Conservation (phyloP, 78 protist genomes). For the Cavenderia fasciculata region DNA sequence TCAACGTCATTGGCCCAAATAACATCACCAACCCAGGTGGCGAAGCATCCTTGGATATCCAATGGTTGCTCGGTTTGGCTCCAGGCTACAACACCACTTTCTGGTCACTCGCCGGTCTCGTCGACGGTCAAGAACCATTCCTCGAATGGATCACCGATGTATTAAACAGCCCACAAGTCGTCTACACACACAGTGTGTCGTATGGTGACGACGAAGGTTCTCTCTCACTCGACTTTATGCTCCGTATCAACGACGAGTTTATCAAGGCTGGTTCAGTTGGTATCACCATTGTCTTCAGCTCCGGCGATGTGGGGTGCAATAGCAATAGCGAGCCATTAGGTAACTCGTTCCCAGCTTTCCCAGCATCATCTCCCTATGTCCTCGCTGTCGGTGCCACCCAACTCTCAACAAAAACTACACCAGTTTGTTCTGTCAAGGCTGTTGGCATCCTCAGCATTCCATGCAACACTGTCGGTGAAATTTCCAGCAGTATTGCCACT, state of each 20-base stretch:
- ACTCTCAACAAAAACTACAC: neutral
- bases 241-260: conserved; percentile 31
- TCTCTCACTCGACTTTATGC: neutral
- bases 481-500: neutral
- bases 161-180: neutral
- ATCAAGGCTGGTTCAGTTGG: conserved; percentile 43
- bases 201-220: conserved; percentile 69
- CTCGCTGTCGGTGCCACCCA: conserved; percentile 32
- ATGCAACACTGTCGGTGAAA: conserved; percentile 33
- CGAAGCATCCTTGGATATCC: conserved; percentile 71
- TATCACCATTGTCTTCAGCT: conserved; percentile 44
- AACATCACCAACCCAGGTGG: conserved; percentile 52
- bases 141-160: conserved; percentile 4
- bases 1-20: conserved; percentile 54
- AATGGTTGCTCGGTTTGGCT: conserved; percentile 73
- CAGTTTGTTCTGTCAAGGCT: conserved; percentile 2
- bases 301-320: conserved; percentile 49
- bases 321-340: neutral
- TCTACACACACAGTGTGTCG: conserved; percentile 30
- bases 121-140: conserved; percentile 63
- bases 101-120: conserved; percentile 22
- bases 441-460: neutral
- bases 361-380: conserved; percentile 32
- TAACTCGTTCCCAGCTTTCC: conserved; percentile 9
- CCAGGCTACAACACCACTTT: conserved; percentile 45